Base-by-base conservation (phyloP, 192 early-diverging fungal species). In the Dissophora globulifera region DNA sequence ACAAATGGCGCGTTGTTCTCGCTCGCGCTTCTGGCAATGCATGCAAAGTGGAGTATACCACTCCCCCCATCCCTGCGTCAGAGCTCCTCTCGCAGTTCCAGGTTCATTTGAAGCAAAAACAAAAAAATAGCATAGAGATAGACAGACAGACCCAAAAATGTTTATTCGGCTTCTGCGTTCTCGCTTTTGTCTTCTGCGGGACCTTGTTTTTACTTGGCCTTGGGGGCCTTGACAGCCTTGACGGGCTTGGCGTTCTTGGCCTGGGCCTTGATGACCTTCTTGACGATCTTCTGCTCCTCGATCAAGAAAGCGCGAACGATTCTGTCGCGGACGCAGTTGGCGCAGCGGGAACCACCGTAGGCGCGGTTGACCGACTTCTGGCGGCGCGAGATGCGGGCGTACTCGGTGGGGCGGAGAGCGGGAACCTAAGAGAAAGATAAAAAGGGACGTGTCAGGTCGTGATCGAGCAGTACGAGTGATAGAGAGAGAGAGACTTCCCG, bases 271-370 rank as follows among this genome's bases (percentile, higher is more conserved):
- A 97, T 88, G 63, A 98, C 94, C 85, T 93, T 94, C 94, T 98
- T 98, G 85, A 98, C 96, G 72, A 98, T 97, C 94, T 98, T 98
- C 90, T 98, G 97, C 89, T 98, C 97, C 87, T 98, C 97, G 78
- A 98, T 94, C 81, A 98, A 89, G 91, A 98, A 98, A 65, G 97
- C 94, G 67, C 97, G 95, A 57, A 98, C 92, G 83, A 98, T 96
- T 75, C 96, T 87, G 83, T 84, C 79, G 62, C 74, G 78, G 58
- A 80, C 80, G 68, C 97, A 98, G 81, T 82, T 81, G 70, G 85
- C 88, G 85, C 96, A 99, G 67, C 96, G 94, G 71, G 91, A 93
- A 66, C 97, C 97, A 86, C 97, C 97, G 84, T 99, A 99, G 55
- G 96, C 93, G 71, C 97, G 94, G 80, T 85, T 89, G 70, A 99